A percentile compares a stretch with the other conserved stretches of the same genome.
These are phyloP conservation scores for Wallacemonas sp. DNA, from an alignment of 208 protist species.

Conservation along the genomic window DNA sequence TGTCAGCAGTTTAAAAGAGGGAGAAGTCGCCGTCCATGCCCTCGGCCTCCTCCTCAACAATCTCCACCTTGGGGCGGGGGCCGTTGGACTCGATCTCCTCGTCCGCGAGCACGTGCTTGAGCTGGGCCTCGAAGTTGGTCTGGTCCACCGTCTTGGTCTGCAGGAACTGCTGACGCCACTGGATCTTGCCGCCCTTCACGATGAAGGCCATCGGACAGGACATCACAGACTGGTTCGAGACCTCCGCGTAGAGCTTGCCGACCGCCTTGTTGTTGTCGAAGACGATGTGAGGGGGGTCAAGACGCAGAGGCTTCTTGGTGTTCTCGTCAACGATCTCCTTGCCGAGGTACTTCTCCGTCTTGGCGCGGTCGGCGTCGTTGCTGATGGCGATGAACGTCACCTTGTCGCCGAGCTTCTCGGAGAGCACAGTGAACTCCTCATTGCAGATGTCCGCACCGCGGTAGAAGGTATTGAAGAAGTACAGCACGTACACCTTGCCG, in stretches of 20 bases:
- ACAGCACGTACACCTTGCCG: slow-evolving; percentile 83
- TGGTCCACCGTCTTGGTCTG: slow-evolving; percentile 84
- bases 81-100: slow-evolving; percentile 85
- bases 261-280: slow-evolving; percentile 86
- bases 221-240: slow-evolving; percentile 83
- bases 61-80: slow-evolving; percentile 72
- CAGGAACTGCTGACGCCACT: slow-evolving; percentile 91
- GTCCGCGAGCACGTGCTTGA: slow-evolving; percentile 70
- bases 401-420: slow-evolving; percentile 69
- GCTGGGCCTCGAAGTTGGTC: slow-evolving; percentile 90
- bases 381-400: slow-evolving; percentile 85
- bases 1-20: slow-evolving; percentile 63
- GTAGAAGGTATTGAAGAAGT: slow-evolving; percentile 93
- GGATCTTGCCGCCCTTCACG: slow-evolving; percentile 77
- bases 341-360: slow-evolving; percentile 90
- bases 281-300: slow-evolving; percentile 69
- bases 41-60: slow-evolving; percentile 90
- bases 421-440: slow-evolving; percentile 86
- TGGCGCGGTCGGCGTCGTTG: slow-evolving; percentile 85
- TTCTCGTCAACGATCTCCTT: slow-evolving; percentile 90
- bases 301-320: slow-evolving; percentile 85
- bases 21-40: slow-evolving; percentile 89
- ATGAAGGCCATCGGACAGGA: slow-evolving; percentile 91
- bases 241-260: slow-evolving; percentile 70
- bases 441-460: slow-evolving; percentile 86